Base-by-base conservation (phyloP, 177 flowering plant genomes). In the Vitis hybrid region DNA sequence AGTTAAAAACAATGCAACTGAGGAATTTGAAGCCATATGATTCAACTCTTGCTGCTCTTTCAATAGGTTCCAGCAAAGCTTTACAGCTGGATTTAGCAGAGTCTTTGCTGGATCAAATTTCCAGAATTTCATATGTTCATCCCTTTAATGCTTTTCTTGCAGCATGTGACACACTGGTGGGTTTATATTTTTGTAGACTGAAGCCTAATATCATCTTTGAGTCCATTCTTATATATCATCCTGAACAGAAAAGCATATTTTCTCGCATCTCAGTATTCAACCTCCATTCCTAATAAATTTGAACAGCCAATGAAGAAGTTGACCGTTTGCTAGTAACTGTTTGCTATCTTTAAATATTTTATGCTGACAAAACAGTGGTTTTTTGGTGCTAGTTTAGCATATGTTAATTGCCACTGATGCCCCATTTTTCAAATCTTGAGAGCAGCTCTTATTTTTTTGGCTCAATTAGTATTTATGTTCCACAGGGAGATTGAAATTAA, bases 61-160 rank as follows among this genome's bases (percentile, higher is more conserved):
- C 98, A 30, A 61, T 82, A 2, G 70, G 81, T 68, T 91, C 86
- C 82, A 84, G 98, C 78, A 82, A 72, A 80, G 85, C 52, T n/a
- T 80, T 90, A 50, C 80, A 90, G 62, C 77, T 95, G 74, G 91
- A 90, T 74, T 82, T 87, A 52, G 98, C 99, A 40, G 96, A 88
- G 76, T 73, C 79, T 63, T 75, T 91, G 61, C 81, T 95, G 75
- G 81, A 86, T 75, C 86, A 84, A 77, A 77, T 88, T 52, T 79
- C 80, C 35, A 72, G 70, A 64, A 56, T 63, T 70, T 69, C 68
- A 64, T 16, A 57, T 71, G 71, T 79, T 60, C 71, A 80, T 72
- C 90, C 96, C 62, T 93, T 76, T 63, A 89, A 90, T 81, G 82
- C 79, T 32, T 82, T 89, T 72, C 87, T 95, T 70, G 79, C 72